phyloP scores from a whole-genome alignment of 225 moss, liverwort and hornwort genomes.

The Sphagnum tenellum region DNA sequence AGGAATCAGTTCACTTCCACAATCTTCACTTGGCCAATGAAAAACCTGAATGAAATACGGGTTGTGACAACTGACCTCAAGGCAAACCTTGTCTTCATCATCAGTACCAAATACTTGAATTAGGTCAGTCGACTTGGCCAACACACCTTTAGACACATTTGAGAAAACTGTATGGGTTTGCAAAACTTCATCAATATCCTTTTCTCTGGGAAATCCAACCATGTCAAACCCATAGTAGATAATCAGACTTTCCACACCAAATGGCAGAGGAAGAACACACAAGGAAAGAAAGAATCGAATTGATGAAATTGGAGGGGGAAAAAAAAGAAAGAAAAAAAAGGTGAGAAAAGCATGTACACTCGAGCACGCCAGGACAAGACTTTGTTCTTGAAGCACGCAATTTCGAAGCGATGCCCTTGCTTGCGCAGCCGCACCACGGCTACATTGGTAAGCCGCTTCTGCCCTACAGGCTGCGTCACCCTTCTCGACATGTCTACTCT shows the following conservation, averaged over 20 bases:
- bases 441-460: conserved; percentile 93
- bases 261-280: no score
- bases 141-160: conserved; percentile 88
- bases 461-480: conserved; percentile 85
- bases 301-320: not conserved
- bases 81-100: conserved; percentile 76
- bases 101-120: conserved; percentile 79
- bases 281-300: no score
- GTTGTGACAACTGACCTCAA: conserved; percentile 43
- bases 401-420: conserved; percentile 84
- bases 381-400: conserved; percentile 99
- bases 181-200: conserved; percentile 95
- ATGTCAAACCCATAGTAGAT: not conserved
- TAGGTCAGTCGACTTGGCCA: conserved; percentile 87
- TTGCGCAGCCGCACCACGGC: conserved; percentile 86
- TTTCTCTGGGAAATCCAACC: conserved; percentile 46
- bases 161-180: conserved; percentile 92
- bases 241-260: no score
- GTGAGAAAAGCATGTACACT: conserved; percentile 40
- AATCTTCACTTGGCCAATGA: no score
- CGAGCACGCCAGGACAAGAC: conserved; percentile 95
- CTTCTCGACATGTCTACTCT: conserved; percentile 42
- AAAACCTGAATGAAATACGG: no score
- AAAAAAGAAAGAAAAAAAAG: not conserved
- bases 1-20: no score